phyloP scores from a whole-genome alignment of 2,329 filamentous ascomycete species.

The Penicillium hordei region DNA sequence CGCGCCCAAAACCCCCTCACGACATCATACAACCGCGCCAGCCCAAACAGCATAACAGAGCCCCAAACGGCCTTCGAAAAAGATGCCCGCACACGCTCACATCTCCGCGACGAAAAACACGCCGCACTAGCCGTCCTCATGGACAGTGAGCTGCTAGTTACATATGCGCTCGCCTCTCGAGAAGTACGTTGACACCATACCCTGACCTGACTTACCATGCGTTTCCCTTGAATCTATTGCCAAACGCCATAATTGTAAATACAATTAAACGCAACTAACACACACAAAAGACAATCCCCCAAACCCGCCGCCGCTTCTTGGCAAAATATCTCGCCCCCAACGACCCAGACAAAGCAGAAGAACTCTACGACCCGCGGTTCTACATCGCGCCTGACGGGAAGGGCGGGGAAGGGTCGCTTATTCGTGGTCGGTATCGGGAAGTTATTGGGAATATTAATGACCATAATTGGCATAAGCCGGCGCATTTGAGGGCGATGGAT shows the following conservation, averaged over 20 bases:
- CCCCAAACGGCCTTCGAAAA: neutral
- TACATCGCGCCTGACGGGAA: constrained; percentile 20
- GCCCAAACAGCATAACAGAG: neutral
- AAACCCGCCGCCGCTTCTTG: constrained; percentile 39
- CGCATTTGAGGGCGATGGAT: constrained; percentile 5
- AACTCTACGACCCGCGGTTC: constrained; percentile 32
- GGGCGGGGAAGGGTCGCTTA: constrained; percentile 16
- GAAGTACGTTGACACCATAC: constrained; percentile 30
- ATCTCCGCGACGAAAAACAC: constrained; percentile 37
- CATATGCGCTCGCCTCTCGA: constrained; percentile 41
- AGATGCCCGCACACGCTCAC: constrained; percentile 16
- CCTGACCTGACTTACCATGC: neutral
- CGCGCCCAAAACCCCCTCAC: constrained; percentile 3
- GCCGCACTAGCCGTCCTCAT: constrained; percentile 40
- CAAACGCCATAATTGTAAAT: too few relatives aligned
- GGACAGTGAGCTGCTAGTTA: constrained; percentile 42
- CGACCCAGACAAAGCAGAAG: constrained; percentile 27
- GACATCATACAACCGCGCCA: neutral
- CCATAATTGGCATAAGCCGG: constrained; percentile 18
- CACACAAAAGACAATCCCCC: constrained; percentile 39
- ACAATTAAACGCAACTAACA: neutral
- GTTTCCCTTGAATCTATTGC: neutral
- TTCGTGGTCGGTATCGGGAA: constrained; percentile 17
- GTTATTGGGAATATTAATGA: constrained; percentile 17
- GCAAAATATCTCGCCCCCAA: constrained; percentile 36